phyloP scores from a whole-genome alignment of 164 flowering plant species.

The Tinospora cordifolia region DNA sequence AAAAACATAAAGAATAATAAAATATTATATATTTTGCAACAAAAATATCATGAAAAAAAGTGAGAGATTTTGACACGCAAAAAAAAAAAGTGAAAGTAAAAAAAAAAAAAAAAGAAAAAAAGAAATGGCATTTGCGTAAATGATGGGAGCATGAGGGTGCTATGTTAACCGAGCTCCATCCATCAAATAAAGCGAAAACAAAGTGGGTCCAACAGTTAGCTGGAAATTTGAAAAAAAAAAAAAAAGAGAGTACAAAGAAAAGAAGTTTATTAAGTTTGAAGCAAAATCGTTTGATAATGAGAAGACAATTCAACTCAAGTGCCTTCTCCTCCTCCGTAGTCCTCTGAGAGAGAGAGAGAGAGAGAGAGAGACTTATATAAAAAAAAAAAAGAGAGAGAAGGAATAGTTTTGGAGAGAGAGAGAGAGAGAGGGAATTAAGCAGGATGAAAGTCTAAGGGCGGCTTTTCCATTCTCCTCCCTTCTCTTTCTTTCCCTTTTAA shows the following conservation, averaged over 20 bases:
- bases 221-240: background rate
- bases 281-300: background rate
- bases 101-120: background rate
- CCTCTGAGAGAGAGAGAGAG: no score
- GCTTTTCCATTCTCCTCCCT: conserved; percentile 9
- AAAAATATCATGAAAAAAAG: no score
- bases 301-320: background rate
- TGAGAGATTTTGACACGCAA: no score
- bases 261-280: background rate
- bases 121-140: background rate
- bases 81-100: background rate
- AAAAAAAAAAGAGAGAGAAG: no score
- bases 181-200: background rate
- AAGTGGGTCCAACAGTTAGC: background rate
- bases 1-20: no score
- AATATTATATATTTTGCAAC: no score
- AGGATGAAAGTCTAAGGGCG: background rate
- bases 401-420: background rate
- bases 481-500: conserved; percentile 9
- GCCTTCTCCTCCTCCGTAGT: background rate
- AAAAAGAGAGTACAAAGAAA: no score
- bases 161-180: background rate
- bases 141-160: background rate
- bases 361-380: no score
- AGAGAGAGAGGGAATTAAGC: no score